phyloP scores from a whole-genome alignment of 805 yeast species.

The Monosporozyma siamensis region DNA sequence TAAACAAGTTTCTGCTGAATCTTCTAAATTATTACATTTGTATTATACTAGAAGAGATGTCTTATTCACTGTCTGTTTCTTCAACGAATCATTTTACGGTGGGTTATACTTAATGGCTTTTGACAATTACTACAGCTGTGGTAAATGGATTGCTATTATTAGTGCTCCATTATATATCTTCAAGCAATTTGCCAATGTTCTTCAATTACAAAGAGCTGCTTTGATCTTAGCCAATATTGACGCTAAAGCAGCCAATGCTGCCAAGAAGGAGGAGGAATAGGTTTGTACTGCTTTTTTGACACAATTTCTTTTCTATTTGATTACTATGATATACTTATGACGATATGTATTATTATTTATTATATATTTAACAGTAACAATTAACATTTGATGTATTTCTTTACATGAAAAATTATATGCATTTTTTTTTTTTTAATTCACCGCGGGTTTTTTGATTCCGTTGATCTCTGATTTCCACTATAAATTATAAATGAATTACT shows the following conservation, averaged over 20 bases:
- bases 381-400: neutral
- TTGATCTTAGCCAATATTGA: conserved; percentile 69
- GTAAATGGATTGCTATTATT: conserved; percentile 46
- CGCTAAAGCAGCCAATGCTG: conserved; percentile 30
- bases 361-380: too few species aligned
- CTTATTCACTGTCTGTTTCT: conserved; percentile 80
- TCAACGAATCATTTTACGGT: conserved; percentile 87
- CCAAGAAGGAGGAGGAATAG: conserved; percentile 7
- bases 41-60: conserved; percentile 83
- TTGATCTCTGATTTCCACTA: neutral
- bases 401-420: neutral
- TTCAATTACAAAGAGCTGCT: conserved; percentile 84
- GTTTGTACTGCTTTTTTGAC: neutral
- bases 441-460: neutral
- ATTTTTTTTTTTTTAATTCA: neutral
- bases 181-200: conserved; percentile 82
- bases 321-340: neutral
- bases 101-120: conserved; percentile 76
- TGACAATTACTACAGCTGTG: conserved; percentile 38
- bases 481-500: too few species aligned
- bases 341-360: too few species aligned
- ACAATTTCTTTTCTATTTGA: neutral
- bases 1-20: conserved; percentile 65
- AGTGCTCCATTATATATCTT: conserved; percentile 83
- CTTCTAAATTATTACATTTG: conserved; percentile 63